Percentiles rank a stretch among this genome's conserved stretches.
These are phyloP conservation scores for Aspergillus niger DNA, from an alignment of 2,329 filamentous ascomycete species.

Conservation along the genomic window DNA sequence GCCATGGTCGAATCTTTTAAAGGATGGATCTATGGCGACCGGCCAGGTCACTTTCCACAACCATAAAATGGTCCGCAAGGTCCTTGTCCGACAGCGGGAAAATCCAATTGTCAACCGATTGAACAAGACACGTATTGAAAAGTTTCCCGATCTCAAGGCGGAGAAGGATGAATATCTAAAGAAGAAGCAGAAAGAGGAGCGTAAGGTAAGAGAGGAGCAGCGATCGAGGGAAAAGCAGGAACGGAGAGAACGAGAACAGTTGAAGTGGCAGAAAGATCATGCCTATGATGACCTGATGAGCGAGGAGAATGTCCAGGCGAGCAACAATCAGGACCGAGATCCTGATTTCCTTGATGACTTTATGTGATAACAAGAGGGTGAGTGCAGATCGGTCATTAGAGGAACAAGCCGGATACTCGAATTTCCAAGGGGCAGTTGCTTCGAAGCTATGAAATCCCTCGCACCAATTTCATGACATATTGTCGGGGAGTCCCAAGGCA, in stretches of 20 bases:
- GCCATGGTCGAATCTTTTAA: constrained; percentile 93
- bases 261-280: constrained; percentile 96
- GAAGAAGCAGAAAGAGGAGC: constrained; percentile 70
- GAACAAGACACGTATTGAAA: constrained; percentile 93
- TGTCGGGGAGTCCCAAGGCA: background rate
- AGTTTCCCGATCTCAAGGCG: constrained; percentile 76
- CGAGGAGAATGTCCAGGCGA: constrained; percentile 73
- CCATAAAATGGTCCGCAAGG: constrained; percentile 74
- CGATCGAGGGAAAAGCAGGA: constrained; percentile 46
- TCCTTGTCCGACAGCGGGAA: constrained; percentile 77
- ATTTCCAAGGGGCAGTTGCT: background rate
- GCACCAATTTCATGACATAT: background rate
- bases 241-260: constrained; percentile 75
- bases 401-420: background rate
- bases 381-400: background rate
- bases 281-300: constrained; percentile 91
- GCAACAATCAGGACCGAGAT: constrained; percentile 82
- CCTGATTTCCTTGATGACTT: constrained; percentile 84
- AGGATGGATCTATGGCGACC: constrained; percentile 91
- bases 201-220: constrained; percentile 44
- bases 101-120: constrained; percentile 95
- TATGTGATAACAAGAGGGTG: constrained; percentile 61
- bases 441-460: background rate
- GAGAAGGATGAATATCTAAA: constrained; percentile 78
- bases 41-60: constrained; percentile 97